Conservation (phyloP, 441 rosid species). For the Gossypium davidsonii region DNA sequence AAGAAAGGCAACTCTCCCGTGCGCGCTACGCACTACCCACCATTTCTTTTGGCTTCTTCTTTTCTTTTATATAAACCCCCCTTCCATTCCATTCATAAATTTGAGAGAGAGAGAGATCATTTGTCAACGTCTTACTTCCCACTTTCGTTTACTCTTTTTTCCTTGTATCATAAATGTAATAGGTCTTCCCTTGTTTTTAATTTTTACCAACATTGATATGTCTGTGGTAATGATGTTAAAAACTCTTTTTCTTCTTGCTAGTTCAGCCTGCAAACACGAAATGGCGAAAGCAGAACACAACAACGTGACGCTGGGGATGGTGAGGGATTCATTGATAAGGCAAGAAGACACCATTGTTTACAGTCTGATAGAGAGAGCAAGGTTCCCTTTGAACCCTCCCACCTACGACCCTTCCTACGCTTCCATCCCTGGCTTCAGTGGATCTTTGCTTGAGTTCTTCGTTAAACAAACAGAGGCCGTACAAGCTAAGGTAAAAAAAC, state of each 20-base stretch:
- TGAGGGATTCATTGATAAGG: slow-evolving; percentile 58
- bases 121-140: background rate
- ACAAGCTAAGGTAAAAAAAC: slow-evolving; percentile 49
- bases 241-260: slow-evolving; percentile 7
- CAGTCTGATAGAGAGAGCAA: slow-evolving; percentile 67
- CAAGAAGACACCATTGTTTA: slow-evolving; percentile 81
- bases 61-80: background rate
- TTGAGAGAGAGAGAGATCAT: background rate
- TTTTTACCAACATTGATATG: background rate
- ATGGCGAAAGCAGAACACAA: slow-evolving; percentile 29
- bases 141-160: background rate
- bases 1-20: too few species aligned
- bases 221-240: background rate
- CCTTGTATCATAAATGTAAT: too few species aligned
- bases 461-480: slow-evolving; percentile 49
- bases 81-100: background rate
- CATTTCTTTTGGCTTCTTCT: background rate
- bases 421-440: slow-evolving; percentile 37
- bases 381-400: slow-evolving; percentile 45
- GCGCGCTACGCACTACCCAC: background rate
- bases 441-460: slow-evolving; percentile 45
- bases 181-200: too few species aligned
- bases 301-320: slow-evolving; percentile 39
- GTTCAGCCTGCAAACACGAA: slow-evolving; percentile 10
- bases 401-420: slow-evolving; percentile 27